phyloP scores from a whole-genome alignment of 2,329 filamentous ascomycete species.

The Knufia fluminis region DNA sequence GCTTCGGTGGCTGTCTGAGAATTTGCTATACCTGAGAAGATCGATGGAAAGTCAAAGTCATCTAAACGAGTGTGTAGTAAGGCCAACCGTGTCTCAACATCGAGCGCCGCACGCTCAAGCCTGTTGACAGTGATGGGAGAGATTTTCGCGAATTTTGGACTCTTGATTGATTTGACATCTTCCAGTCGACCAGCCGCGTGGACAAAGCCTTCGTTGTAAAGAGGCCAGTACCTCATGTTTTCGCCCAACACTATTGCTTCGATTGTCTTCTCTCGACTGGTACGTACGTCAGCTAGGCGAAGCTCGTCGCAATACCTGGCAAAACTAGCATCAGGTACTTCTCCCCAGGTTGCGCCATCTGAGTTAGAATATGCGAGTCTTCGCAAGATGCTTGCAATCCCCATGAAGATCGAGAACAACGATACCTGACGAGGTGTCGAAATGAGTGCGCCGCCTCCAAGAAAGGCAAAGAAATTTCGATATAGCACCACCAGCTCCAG shows the following conservation, averaged over 20 bases:
- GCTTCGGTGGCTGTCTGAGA: slow-evolving; percentile 70
- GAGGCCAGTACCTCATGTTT: slow-evolving; percentile 65
- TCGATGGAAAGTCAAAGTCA: slow-evolving; percentile 80
- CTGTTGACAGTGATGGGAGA: slow-evolving; percentile 63
- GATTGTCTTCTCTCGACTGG: slow-evolving; percentile 77
- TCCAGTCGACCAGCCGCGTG: slow-evolving; percentile 81
- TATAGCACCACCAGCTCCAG: slow-evolving; percentile 49
- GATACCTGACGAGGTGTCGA: slow-evolving; percentile 47
- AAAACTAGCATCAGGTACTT: slow-evolving; percentile 45
- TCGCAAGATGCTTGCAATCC: slow-evolving; percentile 48
- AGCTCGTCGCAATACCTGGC: slow-evolving; percentile 64
- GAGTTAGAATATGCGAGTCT: slow-evolving; percentile 53
- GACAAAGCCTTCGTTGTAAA: slow-evolving; percentile 87
- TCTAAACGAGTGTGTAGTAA: slow-evolving; percentile 65
- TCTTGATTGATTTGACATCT: slow-evolving; percentile 59
- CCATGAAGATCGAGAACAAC: slow-evolving; percentile 53
- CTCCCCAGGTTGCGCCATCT: slow-evolving; percentile 55
- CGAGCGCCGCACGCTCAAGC: slow-evolving; percentile 73
- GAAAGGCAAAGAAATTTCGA: slow-evolving; percentile 56
- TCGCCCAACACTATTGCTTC: slow-evolving; percentile 86
- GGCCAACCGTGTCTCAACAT: slow-evolving; percentile 63
- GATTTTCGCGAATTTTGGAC: slow-evolving; percentile 61
- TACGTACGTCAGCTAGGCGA: slow-evolving; percentile 66
- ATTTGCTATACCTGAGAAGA: slow-evolving; percentile 80
- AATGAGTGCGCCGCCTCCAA: slow-evolving; percentile 52